These are phyloP conservation scores for Botrytis pseudocinerea DNA, from an alignment of 2,329 filamentous ascomycete species.

Conservation along the genomic window DNA sequence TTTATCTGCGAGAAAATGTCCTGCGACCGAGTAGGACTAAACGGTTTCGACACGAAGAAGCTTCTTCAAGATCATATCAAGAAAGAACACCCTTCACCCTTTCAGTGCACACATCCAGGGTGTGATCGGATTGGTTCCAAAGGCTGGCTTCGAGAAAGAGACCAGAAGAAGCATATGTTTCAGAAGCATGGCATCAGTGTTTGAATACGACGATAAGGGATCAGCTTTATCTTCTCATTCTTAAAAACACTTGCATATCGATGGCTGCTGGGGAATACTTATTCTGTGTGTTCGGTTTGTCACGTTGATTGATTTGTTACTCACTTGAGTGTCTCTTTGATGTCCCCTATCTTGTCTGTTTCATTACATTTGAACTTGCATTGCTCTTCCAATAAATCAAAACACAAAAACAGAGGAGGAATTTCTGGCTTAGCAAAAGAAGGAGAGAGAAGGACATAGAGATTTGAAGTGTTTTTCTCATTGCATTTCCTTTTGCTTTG, in stretches of 20 bases:
- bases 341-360: neutral
- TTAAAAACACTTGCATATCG: neutral
- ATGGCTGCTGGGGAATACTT: neutral
- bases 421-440: neutral
- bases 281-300: neutral
- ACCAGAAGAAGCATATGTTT: slow-evolving; percentile 29
- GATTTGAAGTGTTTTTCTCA: neutral
- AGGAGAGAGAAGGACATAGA: neutral
- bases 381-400: neutral
- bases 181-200: neutral
- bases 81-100: slow-evolving; percentile 28
- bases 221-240: too few species aligned
- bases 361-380: neutral
- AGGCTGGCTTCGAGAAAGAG: slow-evolving; percentile 27
- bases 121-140: slow-evolving; percentile 30
- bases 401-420: neutral
- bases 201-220: too few species aligned
- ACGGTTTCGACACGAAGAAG: slow-evolving; percentile 19
- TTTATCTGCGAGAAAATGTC: neutral
- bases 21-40: slow-evolving; percentile 12
- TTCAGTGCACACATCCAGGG: slow-evolving; percentile 27
- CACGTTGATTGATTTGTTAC: neutral
- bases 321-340: neutral
- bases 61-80: slow-evolving; percentile 27
- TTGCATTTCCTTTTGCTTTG: neutral